Conservation (phyloP, 495 filamentous ascomycete species). For the Penicillium waksmanii region DNA sequence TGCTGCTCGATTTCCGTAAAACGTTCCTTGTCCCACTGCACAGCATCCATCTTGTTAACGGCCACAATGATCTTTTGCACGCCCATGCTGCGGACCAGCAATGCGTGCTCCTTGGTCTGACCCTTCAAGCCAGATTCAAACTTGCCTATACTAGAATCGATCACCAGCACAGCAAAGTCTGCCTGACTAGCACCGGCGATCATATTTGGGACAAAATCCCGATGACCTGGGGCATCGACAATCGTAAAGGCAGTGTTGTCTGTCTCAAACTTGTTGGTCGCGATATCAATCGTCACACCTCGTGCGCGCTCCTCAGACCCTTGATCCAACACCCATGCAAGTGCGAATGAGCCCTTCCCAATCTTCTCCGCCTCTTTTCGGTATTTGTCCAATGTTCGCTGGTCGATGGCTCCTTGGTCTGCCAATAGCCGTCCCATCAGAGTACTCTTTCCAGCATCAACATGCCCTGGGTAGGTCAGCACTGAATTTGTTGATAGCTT, state of each 20-base stretch:
- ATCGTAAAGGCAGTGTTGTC: constrained; percentile 87
- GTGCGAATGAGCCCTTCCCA: constrained; percentile 91
- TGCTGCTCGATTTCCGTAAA: constrained; percentile 87
- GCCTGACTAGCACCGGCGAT: constrained; percentile 95
- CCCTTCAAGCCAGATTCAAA: constrained; percentile 93
- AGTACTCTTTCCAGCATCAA: constrained; percentile 97
- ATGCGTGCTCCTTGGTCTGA: constrained; percentile 91
- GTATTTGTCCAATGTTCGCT: constrained; percentile 85
- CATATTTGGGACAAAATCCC: constrained; percentile 98
- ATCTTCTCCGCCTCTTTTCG: constrained; percentile 86
- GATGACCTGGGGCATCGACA: constrained; percentile 90
- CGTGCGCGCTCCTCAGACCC: constrained; percentile 81
- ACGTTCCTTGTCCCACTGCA: constrained; percentile 76
- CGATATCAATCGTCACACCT: constrained; percentile 98
- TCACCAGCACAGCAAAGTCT: constrained; percentile 93
- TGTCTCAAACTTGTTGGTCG: constrained; percentile 91
- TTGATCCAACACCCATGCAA: constrained; percentile 96
- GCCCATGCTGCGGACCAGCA: constrained; percentile 90
- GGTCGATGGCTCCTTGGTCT: constrained; percentile 84
- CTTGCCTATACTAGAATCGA: constrained; percentile 83
- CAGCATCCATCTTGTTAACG: constrained; percentile 91
- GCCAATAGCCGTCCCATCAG: constrained; percentile 94
- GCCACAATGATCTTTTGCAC: constrained; percentile 86
- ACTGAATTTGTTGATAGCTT: not conserved
- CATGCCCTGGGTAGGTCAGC: constrained; percentile 67